Base-by-base conservation (phyloP, 805 yeast species). In the Candida khao-thaluensis region DNA sequence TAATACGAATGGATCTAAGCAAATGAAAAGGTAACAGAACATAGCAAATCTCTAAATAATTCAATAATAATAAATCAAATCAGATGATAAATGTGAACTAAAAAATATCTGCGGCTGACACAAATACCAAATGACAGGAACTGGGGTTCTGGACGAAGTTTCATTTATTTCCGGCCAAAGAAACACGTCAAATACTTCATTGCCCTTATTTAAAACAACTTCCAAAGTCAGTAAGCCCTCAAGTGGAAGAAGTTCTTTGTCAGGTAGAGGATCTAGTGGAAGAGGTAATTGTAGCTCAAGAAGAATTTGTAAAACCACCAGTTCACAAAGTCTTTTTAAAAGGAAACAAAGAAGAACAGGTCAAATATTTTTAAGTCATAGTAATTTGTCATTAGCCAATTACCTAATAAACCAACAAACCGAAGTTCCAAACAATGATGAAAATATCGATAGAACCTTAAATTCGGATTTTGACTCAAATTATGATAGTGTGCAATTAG, bases 281-380 rank as follows among this genome's bases (percentile, higher is more conserved):
- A n/a, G n/a, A n/a, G n/a, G n/a, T n/a, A n/a, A n/a, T n/a, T n/a
- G 22, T 20, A 20, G 22, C 22, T 12, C 12, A 21, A n/a, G 25
- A 18, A 21, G 18, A 21, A 31, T 31, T 4, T 11, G 12, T 8
- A 31, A 31, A 31, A 9, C 35, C 9, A 22, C 26, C 4, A 44
- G 41, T 25, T 25, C 35, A n/a, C 17, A 31, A 2, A 37, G 45
- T 28, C 35, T 39, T 16, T 46, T 46, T 35, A 41, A 31, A 26
- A 27, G 33, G 16, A 47, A 44, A 28, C 34, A 30, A 11, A 37
- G 47, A 22, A 41, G 43, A 20, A 26, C 22, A 21, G 52, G 52
- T 9, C 40, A 41, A 25, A 20, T 48, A 14, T 29, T 17, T 12
- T 28, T 42, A 25, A 37, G 41, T 21, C 25, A 33, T 6, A 23